phyloP scores from a whole-genome alignment of 2,329 filamentous ascomycete genomes.

The Endocalyx cinctus region DNA sequence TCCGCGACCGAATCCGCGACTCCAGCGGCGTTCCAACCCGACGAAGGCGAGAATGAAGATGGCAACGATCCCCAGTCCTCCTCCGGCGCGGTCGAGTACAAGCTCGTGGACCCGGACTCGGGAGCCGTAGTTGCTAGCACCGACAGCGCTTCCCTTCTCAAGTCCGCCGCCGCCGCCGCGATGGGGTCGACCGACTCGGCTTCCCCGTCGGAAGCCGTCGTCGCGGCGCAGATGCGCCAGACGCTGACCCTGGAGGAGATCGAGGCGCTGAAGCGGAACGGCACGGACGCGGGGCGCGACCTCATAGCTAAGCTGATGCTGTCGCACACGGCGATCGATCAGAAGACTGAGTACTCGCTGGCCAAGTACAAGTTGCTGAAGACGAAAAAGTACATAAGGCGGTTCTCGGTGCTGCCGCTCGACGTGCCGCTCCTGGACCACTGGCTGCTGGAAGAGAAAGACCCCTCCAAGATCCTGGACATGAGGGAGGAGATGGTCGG shows the following conservation, averaged over 20 bases:
- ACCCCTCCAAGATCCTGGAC: constrained; percentile 77
- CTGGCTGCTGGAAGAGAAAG: constrained; percentile 75
- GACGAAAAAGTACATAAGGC: constrained; percentile 84
- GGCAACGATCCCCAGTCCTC: too few species aligned
- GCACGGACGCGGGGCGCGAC: constrained; percentile 75
- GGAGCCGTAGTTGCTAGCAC: constrained; percentile 50
- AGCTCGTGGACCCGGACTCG: constrained; percentile 40
- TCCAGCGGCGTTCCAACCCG: too few species aligned
- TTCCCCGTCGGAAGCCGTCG: too few species aligned
- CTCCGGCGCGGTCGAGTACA: constrained; percentile 41
- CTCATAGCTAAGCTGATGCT: constrained; percentile 90
- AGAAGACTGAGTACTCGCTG: constrained; percentile 90
- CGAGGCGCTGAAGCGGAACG: constrained; percentile 68
- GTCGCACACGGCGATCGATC: constrained; percentile 82
- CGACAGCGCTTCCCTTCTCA: constrained; percentile 56
- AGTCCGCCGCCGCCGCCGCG: too few species aligned
- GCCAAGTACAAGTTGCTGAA: constrained; percentile 96
- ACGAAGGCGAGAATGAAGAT: constrained; percentile 31
- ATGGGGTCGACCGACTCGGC: too few species aligned
- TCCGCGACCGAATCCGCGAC: constrained; percentile 28
- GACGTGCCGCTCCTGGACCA: constrained; percentile 73
- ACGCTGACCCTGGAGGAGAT: constrained; percentile 72
- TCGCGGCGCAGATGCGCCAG: too few species aligned
- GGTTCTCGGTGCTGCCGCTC: constrained; percentile 80
- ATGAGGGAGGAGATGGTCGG: constrained; percentile 79